Percentiles rank a stretch among this genome's conserved stretches.
Conservation (phyloP, 2,329 filamentous ascomycete genomes). For the Colletotrichum godetiae region DNA sequence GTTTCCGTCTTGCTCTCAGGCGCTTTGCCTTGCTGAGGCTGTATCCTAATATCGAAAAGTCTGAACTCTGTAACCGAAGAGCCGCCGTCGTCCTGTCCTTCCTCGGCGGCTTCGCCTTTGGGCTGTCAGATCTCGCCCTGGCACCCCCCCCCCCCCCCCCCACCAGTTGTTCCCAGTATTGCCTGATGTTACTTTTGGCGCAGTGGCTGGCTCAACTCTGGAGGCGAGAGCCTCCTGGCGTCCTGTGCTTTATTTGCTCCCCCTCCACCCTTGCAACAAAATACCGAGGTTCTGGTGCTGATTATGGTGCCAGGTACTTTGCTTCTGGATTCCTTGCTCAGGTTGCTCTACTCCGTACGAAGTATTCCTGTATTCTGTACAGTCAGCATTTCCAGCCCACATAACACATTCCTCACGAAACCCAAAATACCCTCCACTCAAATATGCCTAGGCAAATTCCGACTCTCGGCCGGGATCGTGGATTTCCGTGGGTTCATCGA, state of each 20-base stretch:
- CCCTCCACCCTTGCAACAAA: slow-evolving; percentile 18
- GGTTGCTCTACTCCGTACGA: not conserved
- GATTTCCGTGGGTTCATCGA: not conserved
- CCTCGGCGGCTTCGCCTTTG: slow-evolving; percentile 11
- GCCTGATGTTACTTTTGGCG: slow-evolving; percentile 4
- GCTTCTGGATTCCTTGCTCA: not conserved
- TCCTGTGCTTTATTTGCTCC: slow-evolving; percentile 24
- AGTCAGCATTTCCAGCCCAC: slow-evolving; percentile 4
- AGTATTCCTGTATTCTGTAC: not conserved
- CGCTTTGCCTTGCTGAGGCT: not conserved
- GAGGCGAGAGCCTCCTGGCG: slow-evolving; percentile 23
- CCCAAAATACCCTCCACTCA: not conserved
- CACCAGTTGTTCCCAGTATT: slow-evolving; percentile 16
- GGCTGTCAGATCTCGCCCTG: slow-evolving; percentile 21
- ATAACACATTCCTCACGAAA: not conserved
- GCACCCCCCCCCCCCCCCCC: too few relatives aligned
- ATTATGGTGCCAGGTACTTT: not conserved
- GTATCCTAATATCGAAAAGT: not conserved
- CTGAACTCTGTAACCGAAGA: not conserved
- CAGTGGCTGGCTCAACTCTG: not conserved
- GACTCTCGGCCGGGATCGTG: slow-evolving; percentile 1
- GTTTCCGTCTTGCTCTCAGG: too few relatives aligned
- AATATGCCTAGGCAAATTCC: not conserved
- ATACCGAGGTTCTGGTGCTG: slow-evolving; percentile 20
- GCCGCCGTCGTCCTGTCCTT: not conserved